These are phyloP conservation scores for Alopecurus myosuroides DNA, from an alignment of 176 grass and related monocot genomes.

Conservation along the genomic window DNA sequence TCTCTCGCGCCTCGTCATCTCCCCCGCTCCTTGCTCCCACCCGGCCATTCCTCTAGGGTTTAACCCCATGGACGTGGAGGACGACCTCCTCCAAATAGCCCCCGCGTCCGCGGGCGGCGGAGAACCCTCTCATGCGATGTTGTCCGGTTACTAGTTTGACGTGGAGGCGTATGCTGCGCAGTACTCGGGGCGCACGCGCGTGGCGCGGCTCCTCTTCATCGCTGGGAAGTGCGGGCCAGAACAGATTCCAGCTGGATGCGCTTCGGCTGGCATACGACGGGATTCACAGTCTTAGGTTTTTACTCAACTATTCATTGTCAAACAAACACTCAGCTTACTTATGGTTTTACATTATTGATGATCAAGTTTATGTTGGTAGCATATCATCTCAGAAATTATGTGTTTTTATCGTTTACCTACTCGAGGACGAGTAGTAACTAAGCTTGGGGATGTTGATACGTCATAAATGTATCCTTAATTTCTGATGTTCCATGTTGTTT, in stretches of 20 bases:
- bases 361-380: too few relatives aligned
- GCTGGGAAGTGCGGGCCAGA: constrained; percentile 58
- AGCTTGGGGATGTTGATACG: too few relatives aligned
- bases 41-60: constrained; percentile 27
- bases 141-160: constrained; percentile 72
- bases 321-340: too few relatives aligned
- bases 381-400: too few relatives aligned
- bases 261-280: constrained; percentile 85
- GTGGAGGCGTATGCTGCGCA: constrained; percentile 89
- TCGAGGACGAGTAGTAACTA: too few relatives aligned
- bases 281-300: too few relatives aligned
- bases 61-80: constrained; percentile 77
- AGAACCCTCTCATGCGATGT: constrained; percentile 30
- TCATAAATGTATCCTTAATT: too few relatives aligned
- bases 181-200: constrained; percentile 76
- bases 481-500: too few relatives aligned
- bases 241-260: constrained; percentile 67
- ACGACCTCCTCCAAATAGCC: constrained; percentile 26
- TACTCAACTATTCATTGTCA: too few relatives aligned
- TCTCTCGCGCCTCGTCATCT: neutral
- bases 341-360: too few relatives aligned
- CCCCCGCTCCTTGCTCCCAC: neutral
- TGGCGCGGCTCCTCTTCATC: constrained; percentile 72
- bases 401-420: too few relatives aligned
- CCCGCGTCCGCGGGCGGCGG: constrained; percentile 32